Base-by-base conservation (phyloP, 1,139 yeast genomes). In the Sugiyamaella neomexicana region DNA sequence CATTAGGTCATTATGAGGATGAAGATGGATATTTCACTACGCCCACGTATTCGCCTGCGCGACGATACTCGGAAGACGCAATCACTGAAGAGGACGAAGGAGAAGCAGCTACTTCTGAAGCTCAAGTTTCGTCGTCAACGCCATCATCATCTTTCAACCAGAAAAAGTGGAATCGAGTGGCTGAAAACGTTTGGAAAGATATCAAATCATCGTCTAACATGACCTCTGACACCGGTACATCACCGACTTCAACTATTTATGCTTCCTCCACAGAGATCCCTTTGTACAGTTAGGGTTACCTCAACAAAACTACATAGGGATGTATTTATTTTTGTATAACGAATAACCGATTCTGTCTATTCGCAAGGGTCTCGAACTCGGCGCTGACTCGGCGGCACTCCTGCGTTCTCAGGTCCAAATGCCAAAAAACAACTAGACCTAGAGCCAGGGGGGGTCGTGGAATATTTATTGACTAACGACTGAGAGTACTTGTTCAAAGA, bases 21-120 rank as follows among this genome's bases (percentile, higher is more conserved):
- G 56, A 54, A 42, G 56, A 54, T 45, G 56, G 56, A 12, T 54
- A 54, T 31, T 45, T 40, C 16, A 48, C 38, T 31, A 43, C 41
- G 1, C 29, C 52, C 3, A 23, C 52, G n/a, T 44, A 32, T 20
- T 52, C 56, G 7, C 41, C 49, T 29, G 13, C 39, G 15, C 46
- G 56, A 39, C 13, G 54, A 8, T 46, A 39, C 20, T 45, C 51
- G 15, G 47, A 36, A 17, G 56, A 41, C 8, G 42, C 56, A 27
- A 54, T 50, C 20, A 43, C 45, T 12, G 56, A 54, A 46, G 56
- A 50, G 15, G 56, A 46, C 13, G 47, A 37, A 41, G 46, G 20
- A 31, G 50, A 49, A 3, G 46, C 10, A 13, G 49, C 52, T 20
- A 12, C 29, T 5, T 12, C 37, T 8, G 10, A 23, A 16, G 39